Percentiles rank a stretch among this genome's conserved stretches.
Conservation (phyloP, 2,329 filamentous ascomycete species). For the Phialophora expanda region DNA sequence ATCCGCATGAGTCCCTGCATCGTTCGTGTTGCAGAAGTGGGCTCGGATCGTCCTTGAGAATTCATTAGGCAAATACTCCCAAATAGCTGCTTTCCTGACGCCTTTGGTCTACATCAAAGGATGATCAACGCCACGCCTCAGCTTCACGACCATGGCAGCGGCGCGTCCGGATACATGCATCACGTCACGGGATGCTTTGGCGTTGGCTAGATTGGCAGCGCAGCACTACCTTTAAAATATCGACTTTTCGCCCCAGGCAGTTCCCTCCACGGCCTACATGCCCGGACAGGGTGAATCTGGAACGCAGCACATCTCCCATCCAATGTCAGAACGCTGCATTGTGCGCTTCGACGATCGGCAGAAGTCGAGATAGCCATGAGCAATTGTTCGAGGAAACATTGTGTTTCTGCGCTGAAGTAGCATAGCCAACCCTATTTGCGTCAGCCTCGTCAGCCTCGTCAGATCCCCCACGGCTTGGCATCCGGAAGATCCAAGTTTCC, state of each 20-base stretch:
- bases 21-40: background rate
- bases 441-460: background rate
- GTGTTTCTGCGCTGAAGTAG: background rate
- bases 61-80: background rate
- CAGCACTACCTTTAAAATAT: constrained; percentile 18
- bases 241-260: constrained; percentile 24
- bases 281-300: constrained; percentile 20
- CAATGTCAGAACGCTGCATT: constrained; percentile 12
- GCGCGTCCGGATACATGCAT: background rate
- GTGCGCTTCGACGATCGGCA: constrained; percentile 23
- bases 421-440: background rate
- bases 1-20: background rate
- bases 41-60: background rate
- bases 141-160: background rate
- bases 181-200: constrained; percentile 8
- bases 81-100: background rate
- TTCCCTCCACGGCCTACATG: constrained; percentile 19
- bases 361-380: background rate
- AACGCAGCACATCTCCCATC: constrained; percentile 18
- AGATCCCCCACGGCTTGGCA: background rate
- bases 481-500: background rate
- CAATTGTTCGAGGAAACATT: background rate
- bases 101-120: background rate
- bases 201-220: constrained; percentile 10
- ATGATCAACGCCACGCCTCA: background rate